These are phyloP conservation scores for Verbena officinalis DNA, from an alignment of 257 asterid species.

Conservation along the genomic window DNA sequence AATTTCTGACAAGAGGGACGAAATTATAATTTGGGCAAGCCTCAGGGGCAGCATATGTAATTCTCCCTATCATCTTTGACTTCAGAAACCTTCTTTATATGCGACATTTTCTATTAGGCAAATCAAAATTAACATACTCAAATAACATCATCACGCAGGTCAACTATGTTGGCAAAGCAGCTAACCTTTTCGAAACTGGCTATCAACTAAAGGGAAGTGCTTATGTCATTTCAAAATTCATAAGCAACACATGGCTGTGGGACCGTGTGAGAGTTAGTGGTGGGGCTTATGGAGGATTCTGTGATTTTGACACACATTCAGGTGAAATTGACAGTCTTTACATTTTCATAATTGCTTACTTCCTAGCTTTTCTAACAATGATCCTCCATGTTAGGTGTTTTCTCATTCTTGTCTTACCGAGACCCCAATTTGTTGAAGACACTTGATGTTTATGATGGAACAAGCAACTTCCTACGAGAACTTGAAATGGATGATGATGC, in stretches of 20 bases:
- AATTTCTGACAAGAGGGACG: too few species aligned
- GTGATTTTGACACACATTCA: constrained; percentile 94
- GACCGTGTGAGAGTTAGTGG: constrained; percentile 99
- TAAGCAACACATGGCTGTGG: constrained; percentile 95
- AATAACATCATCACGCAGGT: constrained; percentile 54
- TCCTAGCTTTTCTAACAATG: constrained; percentile 23
- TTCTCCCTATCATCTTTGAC: too few species aligned
- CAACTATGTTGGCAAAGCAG: constrained; percentile 98
- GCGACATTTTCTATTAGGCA: constrained; percentile 6
- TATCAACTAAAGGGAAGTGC: constrained; percentile 95
- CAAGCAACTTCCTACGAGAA: constrained; percentile 78
- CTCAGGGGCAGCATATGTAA: too few species aligned
- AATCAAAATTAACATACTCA: constrained; percentile 19
- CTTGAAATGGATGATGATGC: constrained; percentile 90
- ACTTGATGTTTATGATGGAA: constrained; percentile 86
- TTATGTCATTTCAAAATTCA: constrained; percentile 82
- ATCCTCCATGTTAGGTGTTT: constrained; percentile 62
- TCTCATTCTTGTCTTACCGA: constrained; percentile 91
- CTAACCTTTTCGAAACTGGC: constrained; percentile 83
- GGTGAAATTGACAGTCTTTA: constrained; percentile 43
- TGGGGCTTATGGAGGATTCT: constrained; percentile 99
- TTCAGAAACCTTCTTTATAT: constrained; percentile 7
- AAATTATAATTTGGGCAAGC: too few species aligned
- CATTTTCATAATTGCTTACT: constrained; percentile 2
- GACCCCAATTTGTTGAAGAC: constrained; percentile 97